Percentiles rank a stretch among this genome's conserved stretches.
Evolutionary conservation across 2,329 filamentous ascomycete genomes (phyloP).

Genomic region (Diplodia seriata): DNA sequence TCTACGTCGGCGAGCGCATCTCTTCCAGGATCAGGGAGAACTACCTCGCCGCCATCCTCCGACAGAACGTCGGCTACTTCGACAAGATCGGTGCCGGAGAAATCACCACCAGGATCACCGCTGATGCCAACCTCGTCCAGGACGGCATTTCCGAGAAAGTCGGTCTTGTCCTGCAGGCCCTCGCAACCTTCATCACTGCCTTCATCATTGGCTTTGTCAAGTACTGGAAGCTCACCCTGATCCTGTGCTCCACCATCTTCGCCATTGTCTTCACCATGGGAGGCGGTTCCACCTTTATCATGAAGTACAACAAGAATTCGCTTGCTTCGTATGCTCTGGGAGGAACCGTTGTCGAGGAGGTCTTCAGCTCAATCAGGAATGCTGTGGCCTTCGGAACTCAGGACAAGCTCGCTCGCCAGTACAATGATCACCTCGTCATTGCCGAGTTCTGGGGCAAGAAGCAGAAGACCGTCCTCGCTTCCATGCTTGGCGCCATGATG

Average conservation of each 20-base stretch:
- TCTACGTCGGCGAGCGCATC: slow-evolving; percentile 65
- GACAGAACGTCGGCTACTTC: slow-evolving; percentile 51
- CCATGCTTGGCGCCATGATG: slow-evolving; percentile 87
- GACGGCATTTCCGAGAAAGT: slow-evolving; percentile 71
- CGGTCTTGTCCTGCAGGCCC: slow-evolving; percentile 43
- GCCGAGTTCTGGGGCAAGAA: slow-evolving; percentile 80
- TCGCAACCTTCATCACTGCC: slow-evolving; percentile 73
- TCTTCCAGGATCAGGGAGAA: slow-evolving; percentile 37
- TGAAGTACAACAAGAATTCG: slow-evolving; percentile 80
- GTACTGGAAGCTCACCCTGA: slow-evolving; percentile 92
- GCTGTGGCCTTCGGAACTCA: slow-evolving; percentile 93
- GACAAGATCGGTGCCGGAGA: slow-evolving; percentile 93
- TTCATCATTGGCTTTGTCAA: slow-evolving; percentile 91
- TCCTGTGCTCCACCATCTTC: slow-evolving; percentile 80
- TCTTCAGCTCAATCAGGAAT: slow-evolving; percentile 91
- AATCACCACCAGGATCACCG: slow-evolving; percentile 91
- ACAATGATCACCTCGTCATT: slow-evolving; percentile 74
- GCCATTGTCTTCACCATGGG: slow-evolving; percentile 82
- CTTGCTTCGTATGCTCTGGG: slow-evolving; percentile 82
- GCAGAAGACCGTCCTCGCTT: slow-evolving; percentile 73
- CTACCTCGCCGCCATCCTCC: slow-evolving; percentile 69
- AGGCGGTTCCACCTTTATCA: slow-evolving; percentile 68
- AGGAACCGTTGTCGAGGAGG: slow-evolving; percentile 90
- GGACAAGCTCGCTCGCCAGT: slow-evolving; percentile 85
- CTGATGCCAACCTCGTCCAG: slow-evolving; percentile 91